Conservation (phyloP, 2,329 filamentous ascomycete genomes). For the Xylaria sp. region DNA sequence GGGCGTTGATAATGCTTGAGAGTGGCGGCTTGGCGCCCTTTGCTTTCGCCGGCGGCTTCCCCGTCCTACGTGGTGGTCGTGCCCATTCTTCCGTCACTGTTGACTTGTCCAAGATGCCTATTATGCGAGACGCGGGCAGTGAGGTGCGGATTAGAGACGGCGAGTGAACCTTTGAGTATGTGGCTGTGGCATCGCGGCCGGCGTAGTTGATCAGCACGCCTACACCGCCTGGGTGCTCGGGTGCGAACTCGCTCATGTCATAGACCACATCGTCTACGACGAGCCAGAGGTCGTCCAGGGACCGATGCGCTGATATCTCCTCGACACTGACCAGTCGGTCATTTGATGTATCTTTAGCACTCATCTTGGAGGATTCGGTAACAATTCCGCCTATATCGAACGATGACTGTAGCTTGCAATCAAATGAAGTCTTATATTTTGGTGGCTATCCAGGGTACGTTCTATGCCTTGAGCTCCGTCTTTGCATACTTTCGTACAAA, state of each 20-base stretch:
- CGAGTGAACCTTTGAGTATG: conserved; percentile 63
- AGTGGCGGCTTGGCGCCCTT: conserved; percentile 57
- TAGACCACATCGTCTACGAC: conserved; percentile 73
- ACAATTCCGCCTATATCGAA: background rate
- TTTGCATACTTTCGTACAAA: background rate
- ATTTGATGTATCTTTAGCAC: conserved; percentile 9
- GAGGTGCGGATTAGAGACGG: conserved; percentile 53
- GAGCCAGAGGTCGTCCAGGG: conserved; percentile 67
- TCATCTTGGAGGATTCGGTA: conserved; percentile 33
- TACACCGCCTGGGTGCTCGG: conserved; percentile 51
- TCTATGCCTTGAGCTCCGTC: background rate
- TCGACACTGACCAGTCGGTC: conserved; percentile 49
- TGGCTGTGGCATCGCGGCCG: conserved; percentile 63
- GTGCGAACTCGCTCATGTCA: conserved; percentile 72
- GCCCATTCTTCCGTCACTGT: conserved; percentile 61
- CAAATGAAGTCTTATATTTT: background rate
- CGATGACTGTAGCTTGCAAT: background rate
- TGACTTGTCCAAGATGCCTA: conserved; percentile 60
- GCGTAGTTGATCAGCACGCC: conserved; percentile 61
- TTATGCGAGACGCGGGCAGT: conserved; percentile 57
- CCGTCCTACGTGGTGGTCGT: conserved; percentile 51
- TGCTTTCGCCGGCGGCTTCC: conserved; percentile 14
- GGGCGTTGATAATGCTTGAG: conserved; percentile 64
- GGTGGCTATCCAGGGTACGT: background rate
- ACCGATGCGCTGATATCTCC: conserved; percentile 59